Evolutionary conservation across 768 basidiomycete species (phyloP).

Genomic region (Russula griseocarnosa): DNA sequence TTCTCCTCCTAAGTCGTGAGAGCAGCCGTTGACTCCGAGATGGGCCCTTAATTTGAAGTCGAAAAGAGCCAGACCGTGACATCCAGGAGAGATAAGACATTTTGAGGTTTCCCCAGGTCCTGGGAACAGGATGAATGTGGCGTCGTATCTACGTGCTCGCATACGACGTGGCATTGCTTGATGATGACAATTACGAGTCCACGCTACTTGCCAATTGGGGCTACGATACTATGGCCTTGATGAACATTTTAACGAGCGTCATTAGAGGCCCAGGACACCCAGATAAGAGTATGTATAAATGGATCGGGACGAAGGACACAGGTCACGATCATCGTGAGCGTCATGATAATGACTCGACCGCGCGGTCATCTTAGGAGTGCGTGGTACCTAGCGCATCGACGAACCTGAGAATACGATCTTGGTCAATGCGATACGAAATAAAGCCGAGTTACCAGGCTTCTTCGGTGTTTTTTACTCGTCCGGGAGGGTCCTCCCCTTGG

Average conservation of each 20-base stretch:
- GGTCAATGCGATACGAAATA: background rate
- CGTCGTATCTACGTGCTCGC: background rate
- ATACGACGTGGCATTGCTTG: background rate
- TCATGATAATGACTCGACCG: background rate
- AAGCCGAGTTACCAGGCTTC: background rate
- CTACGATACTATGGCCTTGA: background rate
- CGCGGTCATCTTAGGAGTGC: background rate
- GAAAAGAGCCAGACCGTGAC: background rate
- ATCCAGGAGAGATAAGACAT: background rate
- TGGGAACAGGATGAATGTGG: background rate
- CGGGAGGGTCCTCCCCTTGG: background rate
- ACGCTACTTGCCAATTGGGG: background rate
- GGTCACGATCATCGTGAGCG: background rate
- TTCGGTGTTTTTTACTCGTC: background rate
- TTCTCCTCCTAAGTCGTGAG: background rate
- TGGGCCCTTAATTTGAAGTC: background rate
- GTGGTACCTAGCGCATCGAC: background rate
- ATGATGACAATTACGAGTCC: background rate
- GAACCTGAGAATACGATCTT: background rate
- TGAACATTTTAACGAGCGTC: background rate
- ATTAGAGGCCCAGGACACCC: background rate
- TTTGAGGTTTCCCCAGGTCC: background rate
- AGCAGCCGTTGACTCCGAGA: background rate
- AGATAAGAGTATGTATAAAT: conserved; percentile 1
- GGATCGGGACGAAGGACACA: background rate